A percentile compares a stretch with the other conserved stretches of the same genome.
phyloP scores from a whole-genome alignment of 495 filamentous ascomycete species.

The Aspergillus olivimuriae region DNA sequence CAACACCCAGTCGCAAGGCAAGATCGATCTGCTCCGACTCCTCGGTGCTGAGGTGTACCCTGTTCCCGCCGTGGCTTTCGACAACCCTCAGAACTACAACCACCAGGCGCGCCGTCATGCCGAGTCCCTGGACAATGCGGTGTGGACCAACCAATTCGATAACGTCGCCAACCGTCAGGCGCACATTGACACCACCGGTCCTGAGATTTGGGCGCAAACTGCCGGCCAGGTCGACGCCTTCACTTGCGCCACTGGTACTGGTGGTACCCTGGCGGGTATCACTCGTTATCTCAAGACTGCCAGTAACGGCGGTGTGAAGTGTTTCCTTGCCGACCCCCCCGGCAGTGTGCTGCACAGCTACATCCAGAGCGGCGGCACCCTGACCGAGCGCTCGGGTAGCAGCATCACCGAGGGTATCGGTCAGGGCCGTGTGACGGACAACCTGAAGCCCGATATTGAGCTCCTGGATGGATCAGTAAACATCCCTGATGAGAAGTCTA shows the following conservation, averaged over 20 bases:
- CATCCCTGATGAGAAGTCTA: constrained; percentile 86
- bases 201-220: constrained; percentile 97
- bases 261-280: constrained; percentile 81
- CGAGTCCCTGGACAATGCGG: constrained; percentile 76
- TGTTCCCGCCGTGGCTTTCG: constrained; percentile 95
- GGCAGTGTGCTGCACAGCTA: constrained; percentile 90
- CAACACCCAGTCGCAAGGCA: constrained; percentile 95
- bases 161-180: constrained; percentile 90
- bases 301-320: constrained; percentile 75
- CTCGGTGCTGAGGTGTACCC: constrained; percentile 96
- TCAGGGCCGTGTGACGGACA: constrained; percentile 94
- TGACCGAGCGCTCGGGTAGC: constrained; percentile 73
- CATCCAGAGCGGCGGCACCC: constrained; percentile 75
- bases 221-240: constrained; percentile 84
- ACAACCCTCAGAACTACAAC: constrained; percentile 96
- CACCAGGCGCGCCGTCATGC: constrained; percentile 89
- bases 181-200: constrained; percentile 94
- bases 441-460: constrained; percentile 77
- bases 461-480: constrained; percentile 80
- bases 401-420: constrained; percentile 98
- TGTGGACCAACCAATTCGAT: constrained; percentile 99
- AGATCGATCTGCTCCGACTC: constrained; percentile 86
- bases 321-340: constrained; percentile 88
- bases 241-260: constrained; percentile 91
- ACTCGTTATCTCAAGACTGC: constrained; percentile 85